A percentile compares a stretch with the other conserved stretches of the same genome.
These are phyloP conservation scores for Ceratobasidium sp. DNA, from an alignment of 1,284 basidiomycete species.

Conservation along the genomic window DNA sequence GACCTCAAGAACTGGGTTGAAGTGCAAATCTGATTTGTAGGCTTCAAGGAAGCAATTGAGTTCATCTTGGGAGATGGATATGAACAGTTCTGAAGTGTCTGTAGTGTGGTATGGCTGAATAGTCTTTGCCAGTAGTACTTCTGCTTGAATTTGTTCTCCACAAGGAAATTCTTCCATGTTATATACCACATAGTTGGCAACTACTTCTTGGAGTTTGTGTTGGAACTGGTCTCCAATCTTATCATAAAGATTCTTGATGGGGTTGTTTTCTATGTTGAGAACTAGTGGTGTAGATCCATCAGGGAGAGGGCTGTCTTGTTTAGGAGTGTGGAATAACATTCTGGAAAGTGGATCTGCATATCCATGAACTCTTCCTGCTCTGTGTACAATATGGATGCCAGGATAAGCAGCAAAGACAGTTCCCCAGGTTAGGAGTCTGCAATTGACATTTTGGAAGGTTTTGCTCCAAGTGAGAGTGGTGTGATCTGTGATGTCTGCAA, in stretches of 20 bases:
- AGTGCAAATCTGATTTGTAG: slow-evolving; percentile 13
- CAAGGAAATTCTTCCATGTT: neutral
- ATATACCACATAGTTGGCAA: neutral
- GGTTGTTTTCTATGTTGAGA: neutral
- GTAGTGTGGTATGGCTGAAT: neutral
- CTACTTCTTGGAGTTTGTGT: neutral
- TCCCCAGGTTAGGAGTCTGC: slow-evolving; percentile 49
- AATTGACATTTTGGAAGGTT: slow-evolving; percentile 50
- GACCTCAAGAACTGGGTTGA: neutral
- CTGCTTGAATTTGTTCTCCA: neutral
- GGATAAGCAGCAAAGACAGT: slow-evolving; percentile 49
- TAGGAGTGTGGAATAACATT: slow-evolving; percentile 43
- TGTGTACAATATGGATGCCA: slow-evolving; percentile 48
- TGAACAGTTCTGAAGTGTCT: neutral
- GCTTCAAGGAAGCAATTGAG: slow-evolving; percentile 12
- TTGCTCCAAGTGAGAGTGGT: slow-evolving; percentile 49
- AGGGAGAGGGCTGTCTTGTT: slow-evolving; percentile 38
- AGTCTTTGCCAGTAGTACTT: neutral
- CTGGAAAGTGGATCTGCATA: slow-evolving; percentile 48
- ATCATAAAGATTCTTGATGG: neutral
- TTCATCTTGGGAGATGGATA: neutral
- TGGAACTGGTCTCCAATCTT: neutral
- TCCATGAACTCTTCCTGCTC: slow-evolving; percentile 49
- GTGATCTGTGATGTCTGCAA: slow-evolving; percentile 48
- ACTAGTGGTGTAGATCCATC: neutral